Evolutionary conservation across 2,329 filamentous ascomycete species (phyloP).

Genomic region (Cladosporium halotolerans): DNA sequence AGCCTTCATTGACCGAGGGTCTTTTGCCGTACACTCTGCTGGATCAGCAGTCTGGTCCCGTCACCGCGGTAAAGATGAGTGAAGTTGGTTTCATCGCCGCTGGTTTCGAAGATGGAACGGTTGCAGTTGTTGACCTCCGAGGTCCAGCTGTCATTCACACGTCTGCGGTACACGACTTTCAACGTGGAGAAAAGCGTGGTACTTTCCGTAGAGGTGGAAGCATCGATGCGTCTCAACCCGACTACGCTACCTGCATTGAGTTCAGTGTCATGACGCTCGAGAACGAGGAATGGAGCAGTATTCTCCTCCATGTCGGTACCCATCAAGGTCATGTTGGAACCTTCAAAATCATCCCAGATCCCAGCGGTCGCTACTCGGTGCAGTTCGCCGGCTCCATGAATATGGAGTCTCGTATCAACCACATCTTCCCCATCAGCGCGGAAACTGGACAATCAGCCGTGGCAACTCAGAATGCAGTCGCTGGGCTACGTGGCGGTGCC

Average conservation of each 20-base stretch:
- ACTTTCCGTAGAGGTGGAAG: slow-evolving; percentile 59
- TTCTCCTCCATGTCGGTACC: slow-evolving; percentile 86
- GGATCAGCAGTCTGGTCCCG: slow-evolving; percentile 73
- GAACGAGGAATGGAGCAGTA: slow-evolving; percentile 90
- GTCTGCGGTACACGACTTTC: slow-evolving; percentile 64
- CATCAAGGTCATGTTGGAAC: slow-evolving; percentile 77
- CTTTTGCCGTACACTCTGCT: slow-evolving; percentile 74
- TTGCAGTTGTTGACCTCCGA: slow-evolving; percentile 80
- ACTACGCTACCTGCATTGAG: slow-evolving; percentile 77
- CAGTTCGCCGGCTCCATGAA: slow-evolving; percentile 62
- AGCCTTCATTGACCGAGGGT: slow-evolving; percentile 69
- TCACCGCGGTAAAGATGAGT: slow-evolving; percentile 76
- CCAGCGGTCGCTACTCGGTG: slow-evolving; percentile 63
- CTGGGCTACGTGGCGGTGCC: slow-evolving; percentile 65
- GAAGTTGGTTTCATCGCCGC: slow-evolving; percentile 87
- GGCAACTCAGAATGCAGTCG: slow-evolving; percentile 69
- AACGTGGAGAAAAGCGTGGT: slow-evolving; percentile 67
- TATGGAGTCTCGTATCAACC: slow-evolving; percentile 63
- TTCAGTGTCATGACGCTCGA: slow-evolving; percentile 93
- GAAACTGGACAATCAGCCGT: slow-evolving; percentile 69
- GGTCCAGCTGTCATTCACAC: slow-evolving; percentile 80
- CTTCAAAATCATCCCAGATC: slow-evolving; percentile 78
- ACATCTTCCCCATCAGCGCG: slow-evolving; percentile 71
- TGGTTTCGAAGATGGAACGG: slow-evolving; percentile 73
- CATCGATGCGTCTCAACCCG: slow-evolving; percentile 43